Percentiles rank a stretch among this genome's conserved stretches.
Conservation (phyloP, 1,284 basidiomycete species). For the Microbotryum violaceum region DNA sequence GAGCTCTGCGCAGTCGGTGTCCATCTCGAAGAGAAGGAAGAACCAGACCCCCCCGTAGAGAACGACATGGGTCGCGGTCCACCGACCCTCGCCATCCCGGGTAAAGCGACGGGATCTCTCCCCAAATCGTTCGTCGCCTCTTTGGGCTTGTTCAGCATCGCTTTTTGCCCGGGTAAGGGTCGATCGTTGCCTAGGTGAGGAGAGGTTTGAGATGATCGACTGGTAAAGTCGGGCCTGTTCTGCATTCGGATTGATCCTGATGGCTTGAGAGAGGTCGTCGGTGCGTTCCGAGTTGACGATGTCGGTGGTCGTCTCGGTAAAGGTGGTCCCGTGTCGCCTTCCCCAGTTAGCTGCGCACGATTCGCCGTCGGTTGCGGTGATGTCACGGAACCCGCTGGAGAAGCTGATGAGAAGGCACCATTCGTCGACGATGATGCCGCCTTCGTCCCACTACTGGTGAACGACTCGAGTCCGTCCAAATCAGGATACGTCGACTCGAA, state of each 20-base stretch:
- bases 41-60: no score
- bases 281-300: no score
- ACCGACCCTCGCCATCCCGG: no score
- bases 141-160: no score
- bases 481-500: conserved; percentile 26
- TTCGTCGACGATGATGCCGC: background rate
- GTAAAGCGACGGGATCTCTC: no score
- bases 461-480: conserved; percentile 1
- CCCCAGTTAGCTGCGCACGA: background rate
- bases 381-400: background rate
- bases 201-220: conserved; percentile 31
- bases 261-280: background rate
- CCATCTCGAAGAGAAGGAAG: no score
- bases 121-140: no score
- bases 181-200: conserved; percentile 30
- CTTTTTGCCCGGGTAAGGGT: conserved; percentile 2
- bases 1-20: no score
- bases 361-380: background rate
- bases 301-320: conserved; percentile 1
- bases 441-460: no score
- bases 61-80: no score
- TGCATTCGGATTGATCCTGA: background rate
- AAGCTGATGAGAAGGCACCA: background rate
- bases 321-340: background rate
- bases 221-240: conserved; percentile 29